Conservation (phyloP, 2,329 filamentous ascomycete genomes). For the Teratosphaeriaceae sp. region DNA sequence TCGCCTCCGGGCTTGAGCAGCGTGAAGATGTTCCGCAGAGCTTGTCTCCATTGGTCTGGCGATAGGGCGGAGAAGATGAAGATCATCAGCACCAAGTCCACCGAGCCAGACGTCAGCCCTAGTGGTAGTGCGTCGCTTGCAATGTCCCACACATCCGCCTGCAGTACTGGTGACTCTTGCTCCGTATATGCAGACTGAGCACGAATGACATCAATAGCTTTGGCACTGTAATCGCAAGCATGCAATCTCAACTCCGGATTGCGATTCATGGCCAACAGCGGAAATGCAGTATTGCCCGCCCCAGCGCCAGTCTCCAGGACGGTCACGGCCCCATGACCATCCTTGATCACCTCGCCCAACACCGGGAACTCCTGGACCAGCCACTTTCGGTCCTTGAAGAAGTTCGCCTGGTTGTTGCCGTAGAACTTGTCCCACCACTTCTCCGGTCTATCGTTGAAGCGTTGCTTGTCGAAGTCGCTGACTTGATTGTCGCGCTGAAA, state of each 20-base stretch:
- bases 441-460: conserved; percentile 82
- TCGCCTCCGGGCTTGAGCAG: conserved; percentile 88
- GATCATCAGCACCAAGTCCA: conserved; percentile 89
- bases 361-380: conserved; percentile 92
- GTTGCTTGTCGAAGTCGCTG: conserved; percentile 84
- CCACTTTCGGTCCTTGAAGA: conserved; percentile 99
- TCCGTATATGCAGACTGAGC: conserved; percentile 68
- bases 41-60: conserved; percentile 75
- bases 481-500: conserved; percentile 83
- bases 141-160: conserved; percentile 93
- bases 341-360: conserved; percentile 65
- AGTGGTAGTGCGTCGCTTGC: conserved; percentile 64
- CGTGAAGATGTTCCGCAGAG: conserved; percentile 71
- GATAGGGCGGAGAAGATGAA: conserved; percentile 95
- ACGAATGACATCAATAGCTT: conserved; percentile 89
- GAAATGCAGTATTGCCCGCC: conserved; percentile 94
- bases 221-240: conserved; percentile 94
- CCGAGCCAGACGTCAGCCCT: conserved; percentile 66
- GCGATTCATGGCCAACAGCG: conserved; percentile 74
- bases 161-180: conserved; percentile 47
- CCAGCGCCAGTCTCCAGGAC: conserved; percentile 91
- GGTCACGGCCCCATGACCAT: conserved; percentile 61
- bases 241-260: conserved; percentile 78
- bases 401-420: conserved; percentile 93
- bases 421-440: conserved; percentile 99